Evolutionary conservation across 306 rosid genomes (phyloP), one percentile per base, ranked within the genome.

Genomic region (Dalbergia oliveri): DNA sequence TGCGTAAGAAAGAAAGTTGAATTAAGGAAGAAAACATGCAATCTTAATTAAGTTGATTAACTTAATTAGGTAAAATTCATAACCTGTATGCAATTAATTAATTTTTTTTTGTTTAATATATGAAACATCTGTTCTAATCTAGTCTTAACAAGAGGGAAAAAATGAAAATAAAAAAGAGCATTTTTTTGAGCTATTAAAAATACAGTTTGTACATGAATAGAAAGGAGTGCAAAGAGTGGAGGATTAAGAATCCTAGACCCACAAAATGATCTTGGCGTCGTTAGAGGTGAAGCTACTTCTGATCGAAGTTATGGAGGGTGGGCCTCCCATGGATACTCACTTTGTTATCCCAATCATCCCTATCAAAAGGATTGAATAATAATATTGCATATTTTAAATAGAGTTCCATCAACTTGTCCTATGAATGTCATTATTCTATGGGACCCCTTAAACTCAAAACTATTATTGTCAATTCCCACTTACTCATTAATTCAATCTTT

Each of bases 371-470:
- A 44, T 26, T 26, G n/a, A 49, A 57, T 19, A n/a, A 65, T 37
- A 5, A 15, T 11, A 11, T 2, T 49, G 13, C 11, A 77, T 35
- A 75, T 53, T 37, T 51, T 19, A 35, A 11, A 11, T 49, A 43
- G 31, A 64, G 14, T 76, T 63, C 39, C 80, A 76, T 23, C 62
- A 47, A 62, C 5, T 63, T 64, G 71, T 33, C 31, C 60, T 11
- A 75, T 44, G 69, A 74, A 33, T 64, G 15, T 11, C 53, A 77
- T 57, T 23, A 77, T 67, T 11, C 9, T 33, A 68, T 44, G 61
- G 69, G 69, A 57, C 82, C 69, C 61, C 61, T 57, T 15, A 14
- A 77, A 53, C 58, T 56, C 57, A 54, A 57, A 54, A 21, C 50
- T 11, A 37, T 34, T n/a, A 57, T 41, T 57, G 57, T 65, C 49